Conservation (phyloP, 2,329 filamentous ascomycete species). For the Chrysoporthe puriensis region DNA sequence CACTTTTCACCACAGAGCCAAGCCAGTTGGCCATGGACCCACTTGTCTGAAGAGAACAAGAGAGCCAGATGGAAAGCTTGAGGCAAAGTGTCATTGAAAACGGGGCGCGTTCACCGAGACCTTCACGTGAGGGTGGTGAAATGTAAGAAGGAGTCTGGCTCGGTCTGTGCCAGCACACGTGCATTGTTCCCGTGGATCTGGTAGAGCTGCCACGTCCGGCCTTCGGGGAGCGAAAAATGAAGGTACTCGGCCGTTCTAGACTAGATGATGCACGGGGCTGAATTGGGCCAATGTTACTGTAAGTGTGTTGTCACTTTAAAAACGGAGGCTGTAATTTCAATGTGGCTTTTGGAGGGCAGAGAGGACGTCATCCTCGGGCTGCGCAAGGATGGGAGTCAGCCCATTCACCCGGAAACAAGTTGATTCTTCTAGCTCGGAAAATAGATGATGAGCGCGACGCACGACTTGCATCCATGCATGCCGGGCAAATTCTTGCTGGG, state of each 20-base stretch:
- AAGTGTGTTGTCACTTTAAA: background rate
- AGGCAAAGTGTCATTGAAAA: background rate
- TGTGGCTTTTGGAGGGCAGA: background rate
- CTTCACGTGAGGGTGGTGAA: background rate
- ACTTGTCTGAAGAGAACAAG: background rate
- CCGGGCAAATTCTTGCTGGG: no score
- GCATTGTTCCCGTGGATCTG: background rate
- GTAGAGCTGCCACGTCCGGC: background rate
- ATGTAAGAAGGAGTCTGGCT: background rate
- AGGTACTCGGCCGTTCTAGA: background rate
- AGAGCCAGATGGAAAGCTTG: background rate
- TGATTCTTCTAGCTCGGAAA: background rate
- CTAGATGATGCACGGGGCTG: constrained; percentile 2
- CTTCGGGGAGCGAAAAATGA: background rate
- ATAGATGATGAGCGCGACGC: background rate
- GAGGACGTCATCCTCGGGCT: background rate
- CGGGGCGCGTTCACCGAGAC: background rate
- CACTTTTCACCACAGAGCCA: background rate
- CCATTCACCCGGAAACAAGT: background rate
- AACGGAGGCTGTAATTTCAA: background rate
- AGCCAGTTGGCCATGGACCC: constrained; percentile 11
- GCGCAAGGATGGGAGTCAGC: background rate
- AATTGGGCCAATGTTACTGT: background rate
- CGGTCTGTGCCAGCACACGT: background rate
- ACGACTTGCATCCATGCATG: no score